Base-by-base conservation (phyloP, 805 yeast species). In the Lachancea waltii region DNA sequence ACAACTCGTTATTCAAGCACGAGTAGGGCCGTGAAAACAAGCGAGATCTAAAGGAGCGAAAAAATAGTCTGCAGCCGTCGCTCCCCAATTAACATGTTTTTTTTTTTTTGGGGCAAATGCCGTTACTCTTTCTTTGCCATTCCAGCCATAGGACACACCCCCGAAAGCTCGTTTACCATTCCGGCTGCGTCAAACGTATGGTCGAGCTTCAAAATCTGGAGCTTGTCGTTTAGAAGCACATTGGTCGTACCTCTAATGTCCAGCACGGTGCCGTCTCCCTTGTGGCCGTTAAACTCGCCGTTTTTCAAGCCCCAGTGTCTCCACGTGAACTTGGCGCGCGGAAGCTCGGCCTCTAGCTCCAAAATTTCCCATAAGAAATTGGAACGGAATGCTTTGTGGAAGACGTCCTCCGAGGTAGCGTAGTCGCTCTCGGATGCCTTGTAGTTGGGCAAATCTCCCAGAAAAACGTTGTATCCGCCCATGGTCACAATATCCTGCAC, bases 201-300 rank as follows among this genome's bases (percentile, higher is more conserved):
- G n/a, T 33, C 36, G 15, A 33, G 30, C 16, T 24, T 24, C 19
- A 33, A 13, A 15, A 33, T 8, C 23, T 33, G 24, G 30, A 33
- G 7, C 11, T 33, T 25, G 23, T 24, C 27, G 30, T 33, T 33
- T 13, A 33, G 21, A 3, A 30, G 24, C 11, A 24, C 36, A 10
- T 17, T 16, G 3, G 30, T 21, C 16, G 30, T 16, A 20, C 36
- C 36, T 14, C 21, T 24, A 19, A 33, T 17, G 16, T 33, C 36
- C 30, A 33, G n/a, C 18, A 33, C 22, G 29, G 21, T 23, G 22
- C 36, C 36, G 36, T 33, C 36, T 22, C 36, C 36, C 24, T 33
- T 33, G 30, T 33, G 36, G 13, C 36, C 36, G 30, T 33, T 33
- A 30, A 33, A 33, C 14, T 13, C 36, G 14, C 36, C 36, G 36